Evolutionary conservation across 2,329 filamentous ascomycete species (phyloP), one percentile per base, ranked within the genome.

Genomic region (Sporothrix pallida): DNA sequence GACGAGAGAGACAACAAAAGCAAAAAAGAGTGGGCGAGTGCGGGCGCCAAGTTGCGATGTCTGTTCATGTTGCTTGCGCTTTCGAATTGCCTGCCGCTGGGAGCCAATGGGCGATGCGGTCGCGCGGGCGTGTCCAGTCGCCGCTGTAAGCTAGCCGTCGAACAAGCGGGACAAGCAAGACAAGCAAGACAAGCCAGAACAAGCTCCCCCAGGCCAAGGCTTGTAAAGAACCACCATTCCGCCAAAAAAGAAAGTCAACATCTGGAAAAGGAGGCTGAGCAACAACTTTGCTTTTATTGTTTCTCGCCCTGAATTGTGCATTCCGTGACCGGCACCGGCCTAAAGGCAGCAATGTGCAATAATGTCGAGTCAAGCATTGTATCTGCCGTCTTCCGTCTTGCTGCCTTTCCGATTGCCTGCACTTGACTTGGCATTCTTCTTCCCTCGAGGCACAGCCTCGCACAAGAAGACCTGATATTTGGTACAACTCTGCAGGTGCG

Each of bases 41-140:
- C 62, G 42, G 62, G 62, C 42, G 62, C 62, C 42, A 67, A 67
- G 62, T 67, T 65, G 60, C 20, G 26, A 46, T n/a, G 37, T 65
- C 56, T 17, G 1, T 8, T 54, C n/a, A 12, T 26, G 26, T 2
- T 67, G 42, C 20, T 48, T 17, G 62, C n/a, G 26, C 15, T 26
- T 5, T 37, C 31, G 31, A 37, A 37, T 37, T 67, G 23, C 26
- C 56, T 42, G 31, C 17, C 10, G 17, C 1, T 15, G 20, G 20
- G 65, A 26, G 26, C 65, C 65, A 68, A 68, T 68, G 23, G 48
- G 46, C 23, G 8, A 2, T 20, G 52, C 13, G 13, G 23, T 13
- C 46, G n/a, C 23, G 65, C 46, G 26, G 65, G 65, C 65, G 65
- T 68, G 65, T 20, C n/a, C 65, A 17, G 23, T 52, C 46, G 46